Base-by-base conservation (phyloP, 2,329 filamentous ascomycete species). In the Xylariaceae sp. region DNA sequence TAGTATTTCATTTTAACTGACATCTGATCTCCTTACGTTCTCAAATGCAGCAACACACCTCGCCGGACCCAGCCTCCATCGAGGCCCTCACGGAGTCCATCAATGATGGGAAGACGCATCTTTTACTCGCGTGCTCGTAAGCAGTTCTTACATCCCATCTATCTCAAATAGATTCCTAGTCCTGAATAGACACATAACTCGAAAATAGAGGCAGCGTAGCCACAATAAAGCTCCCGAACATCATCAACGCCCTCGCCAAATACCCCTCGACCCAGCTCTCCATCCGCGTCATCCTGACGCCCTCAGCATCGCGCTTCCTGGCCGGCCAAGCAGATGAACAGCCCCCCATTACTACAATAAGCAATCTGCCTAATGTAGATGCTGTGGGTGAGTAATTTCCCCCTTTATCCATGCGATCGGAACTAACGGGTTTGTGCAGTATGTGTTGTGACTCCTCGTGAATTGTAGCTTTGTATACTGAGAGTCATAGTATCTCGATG, bases 201-300 rank as follows among this genome's bases (percentile, higher is more conserved):
- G n/a, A n/a, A n/a, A n/a, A n/a, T n/a, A 62, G 61, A 49, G 52
- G 87, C 53, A 88, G 88, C 0, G 90, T 96, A n/a, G 92, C 92
- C 11, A 91, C 89, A 5, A 96, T 96, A 70, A 97, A 97, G 71
- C 77, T 91, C 2, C 85, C 85, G 1, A 77, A 82, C 45, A 90
- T 92, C 65, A 78, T 88, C 60, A 69, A 75, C 15, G 79, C 85
- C 1, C 80, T 92, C 3, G 78, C 75, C 59, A 60, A 13, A 50
- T 64, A 48, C 66, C 71, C 50, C 71, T 70, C 81, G 44, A 52
- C 62, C 50, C 62, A 5, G 52, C 78, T 97, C 58, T 91, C 90
- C 8, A 91, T 97, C 72, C 88, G 92, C n/a, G 77, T 97, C 56
- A 77, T 97, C 60, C 80, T 97, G 61, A 96, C 92, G 2, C 74